A percentile compares a stretch with the other conserved stretches of the same genome.
Conservation (phyloP, 768 basidiomycete species). For the Brasilioporus rufonigricans region DNA sequence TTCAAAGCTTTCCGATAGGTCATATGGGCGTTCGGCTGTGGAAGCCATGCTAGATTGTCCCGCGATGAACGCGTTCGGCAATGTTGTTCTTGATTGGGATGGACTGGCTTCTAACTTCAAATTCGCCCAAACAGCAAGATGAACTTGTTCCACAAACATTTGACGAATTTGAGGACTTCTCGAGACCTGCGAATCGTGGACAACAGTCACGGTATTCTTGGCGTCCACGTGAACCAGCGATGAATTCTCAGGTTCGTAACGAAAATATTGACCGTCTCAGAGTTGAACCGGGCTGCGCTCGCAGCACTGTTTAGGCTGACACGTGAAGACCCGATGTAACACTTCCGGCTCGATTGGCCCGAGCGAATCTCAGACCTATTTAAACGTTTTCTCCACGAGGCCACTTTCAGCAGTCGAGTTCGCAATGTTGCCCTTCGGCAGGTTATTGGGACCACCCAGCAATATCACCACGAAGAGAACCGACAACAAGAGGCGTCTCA, state of each 20-base stretch:
- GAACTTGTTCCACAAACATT: no score
- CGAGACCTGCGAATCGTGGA: no score
- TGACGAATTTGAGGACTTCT: no score
- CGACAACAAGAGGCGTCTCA: conserved; percentile 31
- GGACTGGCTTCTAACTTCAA: no score
- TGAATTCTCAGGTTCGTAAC: no score
- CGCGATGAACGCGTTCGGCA: background rate
- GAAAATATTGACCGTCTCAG: no score
- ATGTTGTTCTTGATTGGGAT: background rate
- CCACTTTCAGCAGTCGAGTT: background rate
- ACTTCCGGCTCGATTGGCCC: background rate
- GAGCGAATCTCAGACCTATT: background rate
- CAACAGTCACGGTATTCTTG: no score
- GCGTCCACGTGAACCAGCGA: no score
- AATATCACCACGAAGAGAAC: conserved; percentile 16
- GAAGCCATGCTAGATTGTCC: conserved; percentile 18
- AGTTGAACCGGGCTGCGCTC: no score
- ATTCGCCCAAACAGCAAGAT: background rate
- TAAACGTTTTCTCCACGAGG: background rate
- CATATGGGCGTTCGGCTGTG: conserved; percentile 8
- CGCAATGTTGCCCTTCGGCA: conserved; percentile 15
- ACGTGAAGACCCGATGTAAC: background rate
- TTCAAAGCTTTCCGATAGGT: conserved; percentile 34
- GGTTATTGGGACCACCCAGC: conserved; percentile 4
- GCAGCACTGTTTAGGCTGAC: no score